Percentiles rank a stretch among this genome's conserved stretches.
Evolutionary conservation across 2,329 filamentous ascomycete species (phyloP).

Genomic region (Exserohilum turcica): DNA sequence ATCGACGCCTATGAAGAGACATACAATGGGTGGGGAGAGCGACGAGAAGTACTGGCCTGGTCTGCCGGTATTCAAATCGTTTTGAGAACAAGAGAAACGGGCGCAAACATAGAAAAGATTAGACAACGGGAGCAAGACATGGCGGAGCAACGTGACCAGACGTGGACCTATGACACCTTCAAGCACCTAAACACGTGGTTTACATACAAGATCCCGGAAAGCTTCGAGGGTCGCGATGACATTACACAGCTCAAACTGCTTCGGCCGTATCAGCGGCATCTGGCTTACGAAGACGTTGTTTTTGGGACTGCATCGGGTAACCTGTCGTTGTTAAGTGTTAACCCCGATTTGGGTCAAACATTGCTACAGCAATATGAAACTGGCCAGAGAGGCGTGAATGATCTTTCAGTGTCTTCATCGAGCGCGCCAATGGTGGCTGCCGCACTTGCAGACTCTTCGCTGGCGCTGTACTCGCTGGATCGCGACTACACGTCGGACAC

Average conservation of each 20-base stretch:
- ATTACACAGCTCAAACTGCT: conserved; percentile 63
- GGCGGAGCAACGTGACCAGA: conserved; percentile 20
- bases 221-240: conserved; percentile 61
- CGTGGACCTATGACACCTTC: conserved; percentile 39
- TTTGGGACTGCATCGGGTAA: conserved; percentile 63
- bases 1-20: conserved; percentile 63
- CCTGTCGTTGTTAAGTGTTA: conserved; percentile 45
- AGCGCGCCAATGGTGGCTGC: conserved; percentile 56
- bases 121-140: conserved; percentile 25
- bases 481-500: conserved; percentile 35
- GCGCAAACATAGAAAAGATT: conserved; percentile 25
- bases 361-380: conserved; percentile 48
- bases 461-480: conserved; percentile 54
- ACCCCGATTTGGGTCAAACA: conserved; percentile 17
- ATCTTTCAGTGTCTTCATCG: conserved; percentile 53
- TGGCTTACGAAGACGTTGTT: conserved; percentile 55
- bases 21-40: conserved; percentile 47
- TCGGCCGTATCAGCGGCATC: conserved; percentile 46
- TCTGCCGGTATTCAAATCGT: conserved; percentile 64
- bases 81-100: conserved; percentile 55
- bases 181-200: conserved; percentile 53
- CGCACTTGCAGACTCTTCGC: conserved; percentile 53
- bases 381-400: conserved; percentile 52
- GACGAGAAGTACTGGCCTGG: conserved; percentile 63
- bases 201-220: conserved; percentile 58